Evolutionary conservation across 305 asterid genomes (phyloP).

Genomic region (Lippia alba): DNA sequence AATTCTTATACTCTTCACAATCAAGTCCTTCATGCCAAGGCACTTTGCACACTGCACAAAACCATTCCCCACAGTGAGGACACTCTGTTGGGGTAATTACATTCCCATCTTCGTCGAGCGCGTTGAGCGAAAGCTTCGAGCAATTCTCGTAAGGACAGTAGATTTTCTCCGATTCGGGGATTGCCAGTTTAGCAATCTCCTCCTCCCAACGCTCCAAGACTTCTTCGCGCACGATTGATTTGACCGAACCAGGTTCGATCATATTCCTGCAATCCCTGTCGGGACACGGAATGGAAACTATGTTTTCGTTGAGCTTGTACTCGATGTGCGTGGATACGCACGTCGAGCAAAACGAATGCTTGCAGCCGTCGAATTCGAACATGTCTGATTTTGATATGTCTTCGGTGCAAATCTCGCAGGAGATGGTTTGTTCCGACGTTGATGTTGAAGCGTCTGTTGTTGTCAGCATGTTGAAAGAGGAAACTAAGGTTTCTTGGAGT

Average conservation of each 20-base stretch:
- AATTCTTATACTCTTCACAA: slow-evolving; percentile 40
- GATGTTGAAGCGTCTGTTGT: slow-evolving; percentile 16
- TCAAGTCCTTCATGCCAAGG: slow-evolving; percentile 52
- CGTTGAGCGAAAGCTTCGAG: slow-evolving; percentile 41
- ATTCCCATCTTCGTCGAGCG: slow-evolving; percentile 21
- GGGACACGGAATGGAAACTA: slow-evolving; percentile 37
- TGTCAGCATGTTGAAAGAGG: slow-evolving; percentile 25
- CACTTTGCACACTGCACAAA: slow-evolving; percentile 49
- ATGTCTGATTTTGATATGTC: slow-evolving; percentile 38
- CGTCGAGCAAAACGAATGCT: slow-evolving; percentile 41
- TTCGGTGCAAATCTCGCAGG: slow-evolving; percentile 47
- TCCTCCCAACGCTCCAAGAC: slow-evolving; percentile 45
- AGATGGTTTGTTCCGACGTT: not conserved
- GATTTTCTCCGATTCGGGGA: slow-evolving; percentile 37
- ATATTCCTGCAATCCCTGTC: slow-evolving; percentile 35
- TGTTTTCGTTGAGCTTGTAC: slow-evolving; percentile 45
- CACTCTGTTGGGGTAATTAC: slow-evolving; percentile 42
- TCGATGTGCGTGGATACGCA: slow-evolving; percentile 44
- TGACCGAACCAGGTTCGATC: slow-evolving; percentile 32
- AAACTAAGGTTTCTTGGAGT: slow-evolving; percentile 41
- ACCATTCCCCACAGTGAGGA: slow-evolving; percentile 44
- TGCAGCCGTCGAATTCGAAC: slow-evolving; percentile 40
- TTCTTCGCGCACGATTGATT: slow-evolving; percentile 18
- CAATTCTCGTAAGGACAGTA: slow-evolving; percentile 50
- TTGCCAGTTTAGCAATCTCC: slow-evolving; percentile 36